Base-by-base conservation (phyloP, 1,139 yeast species). In the Geotrichum restrictum region DNA sequence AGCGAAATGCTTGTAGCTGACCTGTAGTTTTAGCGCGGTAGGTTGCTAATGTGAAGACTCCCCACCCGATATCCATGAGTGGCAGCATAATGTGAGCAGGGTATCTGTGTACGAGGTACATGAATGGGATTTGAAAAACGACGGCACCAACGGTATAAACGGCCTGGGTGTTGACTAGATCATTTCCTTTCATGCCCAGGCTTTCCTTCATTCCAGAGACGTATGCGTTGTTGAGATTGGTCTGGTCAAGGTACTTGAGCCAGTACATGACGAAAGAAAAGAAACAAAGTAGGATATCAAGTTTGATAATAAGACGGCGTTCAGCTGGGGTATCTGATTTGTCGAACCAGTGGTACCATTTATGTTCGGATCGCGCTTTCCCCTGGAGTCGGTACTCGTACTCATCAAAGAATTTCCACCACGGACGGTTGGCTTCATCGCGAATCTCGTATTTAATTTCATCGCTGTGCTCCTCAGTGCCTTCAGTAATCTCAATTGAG, bases 241-340 rank as follows among this genome's bases (percentile, higher is more conserved):
- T 74, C 55, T 78, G 78, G 64, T 85, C 91, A 49, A 85, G 70
- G 54, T 81, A 81, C 63, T 84, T 84, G 48, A 82, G 83, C 85
- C 88, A 85, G 66, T 82, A 83, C 19, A 83, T 80, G 69, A 81
- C 69, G 60, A 83, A 72, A 33, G 85, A 76, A 64, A 80, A 84
- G 41, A 80, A 68, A 3, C 85, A 78, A 57, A 85, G 71, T 42
- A 82, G 62, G 11, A 83, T 54, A 62, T 85, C 94, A 49, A 85
- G 67, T 64, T 85, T 85, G 64, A 78, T 66, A 47, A 85, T 71
- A 49, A 85, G 70, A 45, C 63, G 69, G 60, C 77, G 66, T 70
- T 80, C 80, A 13, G 75, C 82, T 1, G 76, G 74, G 1, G 87
- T 73, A 56, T 77, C 82, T 54, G 70, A 73, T 32, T 77, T 79